These are phyloP conservation scores for Russula sp. DNA, from an alignment of 768 basidiomycete genomes.

Conservation along the genomic window DNA sequence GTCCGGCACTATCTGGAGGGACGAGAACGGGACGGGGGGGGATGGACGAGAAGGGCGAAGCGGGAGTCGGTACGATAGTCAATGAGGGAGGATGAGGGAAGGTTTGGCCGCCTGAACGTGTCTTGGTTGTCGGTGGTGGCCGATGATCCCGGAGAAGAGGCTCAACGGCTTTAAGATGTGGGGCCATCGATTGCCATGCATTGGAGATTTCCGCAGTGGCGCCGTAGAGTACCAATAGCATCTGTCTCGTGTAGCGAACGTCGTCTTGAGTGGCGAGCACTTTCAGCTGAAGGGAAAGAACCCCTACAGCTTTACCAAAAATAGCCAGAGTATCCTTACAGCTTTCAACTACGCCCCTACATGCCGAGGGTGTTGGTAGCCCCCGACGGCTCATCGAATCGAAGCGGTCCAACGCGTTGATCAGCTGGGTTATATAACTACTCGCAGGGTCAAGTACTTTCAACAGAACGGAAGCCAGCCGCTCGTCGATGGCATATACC, in stretches of 20 bases:
- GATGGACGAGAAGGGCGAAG: conserved; percentile 22
- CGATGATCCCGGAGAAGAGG: conserved; percentile 48
- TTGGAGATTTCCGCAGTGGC: conserved; percentile 80
- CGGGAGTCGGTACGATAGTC: conserved; percentile 29
- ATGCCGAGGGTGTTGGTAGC: conserved; percentile 61
- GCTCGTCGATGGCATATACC: conserved; percentile 73
- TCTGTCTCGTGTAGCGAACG: conserved; percentile 78
- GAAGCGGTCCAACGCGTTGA: conserved; percentile 85
- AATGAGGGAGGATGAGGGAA: conserved; percentile 17
- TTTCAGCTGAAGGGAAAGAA: conserved; percentile 74
- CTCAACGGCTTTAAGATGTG: conserved; percentile 62
- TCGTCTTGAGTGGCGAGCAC: conserved; percentile 69
- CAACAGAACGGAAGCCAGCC: conserved; percentile 68
- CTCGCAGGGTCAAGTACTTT: conserved; percentile 85
- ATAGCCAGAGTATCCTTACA: conserved; percentile 78
- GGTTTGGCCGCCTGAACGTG: conserved; percentile 25
- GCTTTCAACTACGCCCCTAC: conserved; percentile 70
- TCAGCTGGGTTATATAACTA: conserved; percentile 72
- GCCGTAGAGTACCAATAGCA: conserved; percentile 83
- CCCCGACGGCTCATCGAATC: conserved; percentile 69
- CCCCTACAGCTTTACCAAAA: conserved; percentile 83
- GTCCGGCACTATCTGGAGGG: conserved; percentile 27
- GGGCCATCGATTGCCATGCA: conserved; percentile 73
- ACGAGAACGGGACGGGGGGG: conserved; percentile 20
- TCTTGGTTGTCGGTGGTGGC: conserved; percentile 30